phyloP scores from a whole-genome alignment of 2,329 filamentous ascomycete species.

The Hirsutella rhossiliensis region DNA sequence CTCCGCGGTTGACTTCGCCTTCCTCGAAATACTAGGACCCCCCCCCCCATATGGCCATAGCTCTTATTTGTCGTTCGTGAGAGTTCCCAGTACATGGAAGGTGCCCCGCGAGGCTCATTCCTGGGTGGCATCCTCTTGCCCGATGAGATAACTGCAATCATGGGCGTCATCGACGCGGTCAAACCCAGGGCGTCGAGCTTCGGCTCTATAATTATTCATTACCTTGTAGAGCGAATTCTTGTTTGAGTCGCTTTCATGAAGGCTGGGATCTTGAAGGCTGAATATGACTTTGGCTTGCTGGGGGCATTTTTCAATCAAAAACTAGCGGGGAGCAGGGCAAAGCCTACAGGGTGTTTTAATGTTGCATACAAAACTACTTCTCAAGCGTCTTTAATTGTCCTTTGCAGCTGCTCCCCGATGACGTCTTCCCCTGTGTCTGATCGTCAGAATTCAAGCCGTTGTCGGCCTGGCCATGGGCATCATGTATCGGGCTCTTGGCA shows the following conservation, averaged over 20 bases:
- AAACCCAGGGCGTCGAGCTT: conserved; percentile 24
- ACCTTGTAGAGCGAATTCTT: not conserved
- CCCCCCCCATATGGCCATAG: not conserved
- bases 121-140: not conserved
- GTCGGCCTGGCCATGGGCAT: too few relatives aligned
- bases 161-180: conserved; percentile 20
- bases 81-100: not conserved
- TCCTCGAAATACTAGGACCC: not conserved
- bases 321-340: too few relatives aligned
- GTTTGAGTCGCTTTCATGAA: conserved; percentile 19
- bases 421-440: too few relatives aligned
- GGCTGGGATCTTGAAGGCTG: not conserved
- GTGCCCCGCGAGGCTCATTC: not conserved
- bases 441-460: too few relatives aligned
- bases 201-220: conserved; percentile 21
- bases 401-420: too few relatives aligned
- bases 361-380: too few relatives aligned
- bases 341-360: too few relatives aligned
- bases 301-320: not conserved
- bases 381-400: too few relatives aligned
- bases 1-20: not conserved
- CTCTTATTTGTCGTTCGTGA: not conserved
- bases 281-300: not conserved
- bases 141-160: not conserved
- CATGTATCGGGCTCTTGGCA: too few relatives aligned